Conservation (phyloP, 352 stramenopile species). For the Phytophthora chlamydospora region DNA sequence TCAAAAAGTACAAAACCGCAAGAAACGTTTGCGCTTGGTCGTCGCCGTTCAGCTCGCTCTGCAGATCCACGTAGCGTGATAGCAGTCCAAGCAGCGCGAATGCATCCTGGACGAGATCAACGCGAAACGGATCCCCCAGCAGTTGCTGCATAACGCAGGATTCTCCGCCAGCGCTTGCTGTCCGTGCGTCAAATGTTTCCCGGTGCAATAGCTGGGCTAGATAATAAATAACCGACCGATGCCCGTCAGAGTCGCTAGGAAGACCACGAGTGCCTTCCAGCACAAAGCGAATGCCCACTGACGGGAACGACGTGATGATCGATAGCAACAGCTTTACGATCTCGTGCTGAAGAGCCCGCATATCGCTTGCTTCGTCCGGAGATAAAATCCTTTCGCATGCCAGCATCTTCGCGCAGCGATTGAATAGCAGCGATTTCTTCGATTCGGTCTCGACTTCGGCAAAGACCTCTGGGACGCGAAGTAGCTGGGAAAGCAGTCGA, state of each 20-base stretch:
- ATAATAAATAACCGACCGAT: conserved; percentile 71
- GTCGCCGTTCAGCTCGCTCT: conserved; percentile 50
- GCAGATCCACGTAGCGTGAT: conserved; percentile 72
- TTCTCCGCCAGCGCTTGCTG: conserved; percentile 30
- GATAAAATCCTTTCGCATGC: conserved; percentile 17
- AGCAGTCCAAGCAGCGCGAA: conserved; percentile 67
- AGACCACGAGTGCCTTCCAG: conserved; percentile 70
- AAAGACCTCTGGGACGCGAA: conserved; percentile 52
- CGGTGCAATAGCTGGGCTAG: conserved; percentile 61
- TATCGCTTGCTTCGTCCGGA: conserved; percentile 22
- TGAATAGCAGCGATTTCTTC: conserved; percentile 71
- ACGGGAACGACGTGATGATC: conserved; percentile 62
- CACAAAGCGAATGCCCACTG: conserved; percentile 68
- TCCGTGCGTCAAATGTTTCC: conserved; percentile 64
- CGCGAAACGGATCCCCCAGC: conserved; percentile 31
- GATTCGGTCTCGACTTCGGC: conserved; percentile 43
- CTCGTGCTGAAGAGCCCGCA: conserved; percentile 54
- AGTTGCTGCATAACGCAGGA: conserved; percentile 25
- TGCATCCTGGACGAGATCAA: conserved; percentile 56
- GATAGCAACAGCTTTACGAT: conserved; percentile 66
- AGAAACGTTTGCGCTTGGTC: conserved; percentile 66
- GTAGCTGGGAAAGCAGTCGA: conserved; percentile 43
- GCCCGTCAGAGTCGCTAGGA: conserved; percentile 48
- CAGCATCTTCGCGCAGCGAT: conserved; percentile 75
- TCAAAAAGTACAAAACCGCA: conserved; percentile 58